Evolutionary conservation across 768 basidiomycete genomes (phyloP), one percentile per base, ranked within the genome.

Genomic region (Neoboletus brunneissimus): DNA sequence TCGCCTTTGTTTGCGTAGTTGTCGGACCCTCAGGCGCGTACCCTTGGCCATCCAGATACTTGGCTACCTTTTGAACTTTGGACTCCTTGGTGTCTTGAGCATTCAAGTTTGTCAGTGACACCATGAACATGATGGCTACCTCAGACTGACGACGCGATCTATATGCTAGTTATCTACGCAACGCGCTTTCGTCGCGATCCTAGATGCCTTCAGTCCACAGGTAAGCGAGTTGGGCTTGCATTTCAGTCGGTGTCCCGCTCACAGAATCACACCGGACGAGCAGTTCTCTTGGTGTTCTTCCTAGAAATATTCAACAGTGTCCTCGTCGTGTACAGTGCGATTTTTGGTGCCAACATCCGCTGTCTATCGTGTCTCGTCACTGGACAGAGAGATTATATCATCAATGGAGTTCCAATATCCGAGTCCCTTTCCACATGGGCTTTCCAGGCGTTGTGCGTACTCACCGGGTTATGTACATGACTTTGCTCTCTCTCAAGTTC

Each of bases 11-110:
- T 40, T 16, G 6, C 4, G 46, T 38, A 10, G 31, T 4, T 29
- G 10, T 25, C 11, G 23, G 13, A 43, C 20, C 6, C 45, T 27
- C n/a, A 22, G 13, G 15, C 22, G 12, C 34, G 13, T 38, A 40
- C 22, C 18, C n/a, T 34, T 27, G 25, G 23, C 11, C 11, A 25
- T 55, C 8, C 16, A 58, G 57, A 50, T 22, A 12, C 6, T 58
- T 11, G 57, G 57, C 6, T 56, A 56, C 55, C 48, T 58, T 31
- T 13, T 58, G n/a, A 58, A 51, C 40, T 58, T 58, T 43, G 44
- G 55, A 5, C 38, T 58, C 15, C 31, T 58, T 6, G 57, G 57
- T 5, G 38, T 51, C 18, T 13, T 58, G 25, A 37, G 31, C 34
- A 32, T 47, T 37, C 57, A 58, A 56, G 40, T 51, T 35, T 58